These are phyloP conservation scores for Exophiala calicioides DNA, from an alignment of 2,329 filamentous ascomycete genomes.

Conservation along the genomic window DNA sequence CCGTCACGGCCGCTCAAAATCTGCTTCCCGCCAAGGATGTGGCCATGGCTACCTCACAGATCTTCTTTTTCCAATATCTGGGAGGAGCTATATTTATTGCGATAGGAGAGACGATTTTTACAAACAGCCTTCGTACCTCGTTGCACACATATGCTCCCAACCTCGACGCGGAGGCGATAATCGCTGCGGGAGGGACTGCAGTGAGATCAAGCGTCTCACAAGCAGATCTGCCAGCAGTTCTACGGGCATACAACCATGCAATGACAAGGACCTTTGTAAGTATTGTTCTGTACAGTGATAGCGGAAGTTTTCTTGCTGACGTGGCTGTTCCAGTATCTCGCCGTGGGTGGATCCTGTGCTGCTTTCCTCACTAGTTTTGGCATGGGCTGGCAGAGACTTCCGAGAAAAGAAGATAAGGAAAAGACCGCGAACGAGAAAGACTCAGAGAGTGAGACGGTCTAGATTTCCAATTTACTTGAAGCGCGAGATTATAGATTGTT, in stretches of 20 bases:
- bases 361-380: background rate
- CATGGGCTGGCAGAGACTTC: background rate
- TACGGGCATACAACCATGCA: constrained; percentile 25
- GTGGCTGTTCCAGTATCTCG: background rate
- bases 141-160: constrained; percentile 13
- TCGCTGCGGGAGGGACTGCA: constrained; percentile 21
- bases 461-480: no score
- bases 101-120: constrained; percentile 29
- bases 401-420: no score
- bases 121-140: constrained; percentile 20
- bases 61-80: constrained; percentile 30
- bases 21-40: constrained; percentile 24
- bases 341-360: background rate
- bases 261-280: constrained; percentile 22
- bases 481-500: no score
- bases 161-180: constrained; percentile 20
- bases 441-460: no score
- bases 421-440: no score
- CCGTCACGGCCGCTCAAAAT: constrained; percentile 28
- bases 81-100: constrained; percentile 31
- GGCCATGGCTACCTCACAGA: constrained; percentile 28
- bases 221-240: constrained; percentile 13
- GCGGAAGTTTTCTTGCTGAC: no score
- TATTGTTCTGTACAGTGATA: no score
- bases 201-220: constrained; percentile 20